Evolutionary conservation across 2,329 filamentous ascomycete genomes (phyloP), one percentile per base, ranked within the genome.

Genomic region (Trichoderma semiorbis): DNA sequence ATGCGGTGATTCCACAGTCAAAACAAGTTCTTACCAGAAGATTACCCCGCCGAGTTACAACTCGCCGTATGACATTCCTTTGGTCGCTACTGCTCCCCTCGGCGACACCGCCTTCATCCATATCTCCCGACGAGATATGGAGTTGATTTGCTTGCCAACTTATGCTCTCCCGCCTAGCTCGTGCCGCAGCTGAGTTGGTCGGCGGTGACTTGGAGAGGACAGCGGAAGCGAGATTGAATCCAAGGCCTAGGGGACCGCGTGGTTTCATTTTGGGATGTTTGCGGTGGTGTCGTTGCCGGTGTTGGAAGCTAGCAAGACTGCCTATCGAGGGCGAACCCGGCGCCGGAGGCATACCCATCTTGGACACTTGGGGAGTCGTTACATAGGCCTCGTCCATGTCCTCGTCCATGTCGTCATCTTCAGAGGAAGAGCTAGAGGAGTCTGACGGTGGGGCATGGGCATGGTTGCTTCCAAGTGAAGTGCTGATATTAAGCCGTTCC

Each of bases 141-240:
- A 98, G 83, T 76, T 97, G 94, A 75, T 96, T 95, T 18, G 95
- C 95, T 47, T 95, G 94, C 84, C 96, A 90, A 75, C 93, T 97
- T 73, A 98, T 90, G 80, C 94, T 97, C 81, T 98, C 95, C 57
- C 95, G 87, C 58, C 95, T 88, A 10, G 92, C 87, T 50, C 87
- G 84, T 5, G 83, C 74, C 50, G 72, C 69, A 6, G 72, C 72
- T 14, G 81, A 73, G 75, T 79, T 73, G 76, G 81, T 84, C 10
- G 95, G 93, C 11, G 95, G 94, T 18, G 94, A 97, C 71, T 90
- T 90, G 12, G 93, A 93, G 0, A 91, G 78, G 21, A 81, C 79
- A 11, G 82, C 79, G 3, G 81, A 76, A 7, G 82, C 77, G 34
- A 84, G 81, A 73, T 83, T 83, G 74, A 89, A 88, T 2, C 86